Conservation (phyloP, 306 rosid species). For the Hippophae gyantsensis region DNA sequence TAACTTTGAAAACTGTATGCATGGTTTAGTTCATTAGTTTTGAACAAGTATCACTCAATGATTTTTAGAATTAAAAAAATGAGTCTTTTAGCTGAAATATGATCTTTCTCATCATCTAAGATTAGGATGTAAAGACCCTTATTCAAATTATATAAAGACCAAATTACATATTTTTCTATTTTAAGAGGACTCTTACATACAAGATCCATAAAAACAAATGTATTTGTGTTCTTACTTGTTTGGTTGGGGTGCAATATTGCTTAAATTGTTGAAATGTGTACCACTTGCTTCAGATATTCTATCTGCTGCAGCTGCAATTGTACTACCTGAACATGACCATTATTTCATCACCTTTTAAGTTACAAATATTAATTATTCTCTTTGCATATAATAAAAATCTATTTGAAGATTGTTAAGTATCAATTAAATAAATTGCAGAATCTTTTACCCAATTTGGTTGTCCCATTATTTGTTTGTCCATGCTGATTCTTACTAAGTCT, state of each 20-base stretch:
- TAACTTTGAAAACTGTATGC: too few species aligned
- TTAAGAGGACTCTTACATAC: too few species aligned
- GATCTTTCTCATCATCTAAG: too few species aligned
- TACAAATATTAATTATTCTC: not conserved
- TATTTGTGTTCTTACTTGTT: conserved; percentile 47
- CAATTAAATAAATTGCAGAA: not conserved
- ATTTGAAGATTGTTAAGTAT: not conserved
- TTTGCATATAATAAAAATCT: not conserved
- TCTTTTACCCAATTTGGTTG: conserved; percentile 50
- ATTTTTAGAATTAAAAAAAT: too few species aligned
- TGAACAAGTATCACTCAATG: too few species aligned
- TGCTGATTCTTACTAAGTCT: conserved; percentile 69
- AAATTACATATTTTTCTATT: too few species aligned
- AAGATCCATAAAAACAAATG: too few species aligned
- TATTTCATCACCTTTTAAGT: not conserved
- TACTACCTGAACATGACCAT: conserved; percentile 10
- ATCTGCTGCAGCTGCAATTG: conserved; percentile 28
- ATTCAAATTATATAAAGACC: too few species aligned
- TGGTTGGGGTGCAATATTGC: conserved; percentile 42
- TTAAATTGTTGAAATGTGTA: conserved; percentile 42
- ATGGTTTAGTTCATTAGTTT: too few species aligned
- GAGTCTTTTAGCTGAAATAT: too few species aligned
- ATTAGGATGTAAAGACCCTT: too few species aligned
- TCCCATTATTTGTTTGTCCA: conserved; percentile 46
- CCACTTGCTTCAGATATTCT: conserved; percentile 49